These are phyloP conservation scores for Phytophthora fragariae DNA, from an alignment of 352 stramenopile genomes.

Conservation along the genomic window DNA sequence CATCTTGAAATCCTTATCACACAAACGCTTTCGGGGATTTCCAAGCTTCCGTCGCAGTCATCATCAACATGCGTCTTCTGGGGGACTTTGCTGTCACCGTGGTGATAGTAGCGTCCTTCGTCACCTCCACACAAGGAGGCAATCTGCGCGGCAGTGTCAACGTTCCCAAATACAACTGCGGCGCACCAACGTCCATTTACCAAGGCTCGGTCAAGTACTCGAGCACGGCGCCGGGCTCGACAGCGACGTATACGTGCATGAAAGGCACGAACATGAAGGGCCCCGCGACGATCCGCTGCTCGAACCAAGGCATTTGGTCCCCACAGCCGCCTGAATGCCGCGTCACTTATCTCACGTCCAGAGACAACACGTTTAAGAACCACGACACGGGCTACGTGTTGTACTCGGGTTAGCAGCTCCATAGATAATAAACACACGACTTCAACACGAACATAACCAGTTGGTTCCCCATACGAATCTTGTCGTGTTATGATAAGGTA, in stretches of 20 bases:
- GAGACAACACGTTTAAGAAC: conserved; percentile 70
- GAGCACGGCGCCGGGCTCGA: conserved; percentile 43
- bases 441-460: too few species aligned
- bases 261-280: conserved; percentile 52
- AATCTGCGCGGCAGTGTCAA: conserved; percentile 36
- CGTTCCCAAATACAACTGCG: conserved; percentile 27
- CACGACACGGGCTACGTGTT: conserved; percentile 58
- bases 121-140: conserved; percentile 17
- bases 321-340: conserved; percentile 46
- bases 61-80: conserved; percentile 14
- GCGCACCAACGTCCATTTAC: conserved; percentile 38
- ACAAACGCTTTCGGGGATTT: conserved; percentile 19
- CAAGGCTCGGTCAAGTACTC: conserved; percentile 55
- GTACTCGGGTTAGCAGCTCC: conserved; percentile 53
- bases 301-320: conserved; percentile 49
- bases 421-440: neutral
- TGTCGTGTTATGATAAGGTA: conserved; percentile 34
- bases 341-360: conserved; percentile 47
- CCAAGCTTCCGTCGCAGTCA: conserved; percentile 1
- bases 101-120: neutral
- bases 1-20: neutral
- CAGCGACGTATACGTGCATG: conserved; percentile 50
- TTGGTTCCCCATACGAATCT: conserved; percentile 16
- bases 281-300: conserved; percentile 42
- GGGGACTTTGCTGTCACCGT: neutral